phyloP scores from a whole-genome alignment of 441 rosid genomes.

The Populus tomentosa region DNA sequence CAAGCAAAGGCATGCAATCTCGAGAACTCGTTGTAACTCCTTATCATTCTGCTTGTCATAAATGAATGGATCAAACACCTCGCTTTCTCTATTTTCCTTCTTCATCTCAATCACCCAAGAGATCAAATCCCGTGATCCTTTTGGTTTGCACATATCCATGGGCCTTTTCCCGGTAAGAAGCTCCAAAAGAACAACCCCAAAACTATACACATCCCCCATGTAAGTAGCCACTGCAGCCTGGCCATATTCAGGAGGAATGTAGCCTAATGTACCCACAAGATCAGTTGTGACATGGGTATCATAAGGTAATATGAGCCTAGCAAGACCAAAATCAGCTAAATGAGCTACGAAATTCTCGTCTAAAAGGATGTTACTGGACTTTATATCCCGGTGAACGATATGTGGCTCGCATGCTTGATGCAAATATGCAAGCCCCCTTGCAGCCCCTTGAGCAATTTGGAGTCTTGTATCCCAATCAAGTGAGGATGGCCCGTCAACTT shows the following conservation, averaged over 20 bases:
- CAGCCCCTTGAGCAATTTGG: conserved; percentile 75
- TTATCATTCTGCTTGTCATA: conserved; percentile 50
- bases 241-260: conserved; percentile 97
- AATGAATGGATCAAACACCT: conserved; percentile 55
- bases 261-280: conserved; percentile 90
- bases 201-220: conserved; percentile 95
- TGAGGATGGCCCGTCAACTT: conserved; percentile 42
- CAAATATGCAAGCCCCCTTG: conserved; percentile 81
- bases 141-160: conserved; percentile 88
- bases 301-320: conserved; percentile 80
- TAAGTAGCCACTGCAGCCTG: conserved; percentile 90
- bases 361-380: conserved; percentile 89
- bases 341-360: conserved; percentile 77
- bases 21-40: conserved; percentile 57
- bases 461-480: conserved; percentile 91
- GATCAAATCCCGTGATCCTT: conserved; percentile 73
- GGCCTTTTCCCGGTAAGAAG: conserved; percentile 90
- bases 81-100: conserved; percentile 52
- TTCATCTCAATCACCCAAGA: conserved; percentile 80
- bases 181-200: conserved; percentile 94
- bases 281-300: conserved; percentile 89
- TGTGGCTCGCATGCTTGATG: conserved; percentile 85
- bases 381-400: conserved; percentile 76
- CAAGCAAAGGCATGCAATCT: conserved; percentile 68
- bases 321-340: conserved; percentile 92